Evolutionary conservation across 2,329 filamentous ascomycete genomes (phyloP), one percentile per base, ranked within the genome.

Genomic region (Xylariaceae sp.): DNA sequence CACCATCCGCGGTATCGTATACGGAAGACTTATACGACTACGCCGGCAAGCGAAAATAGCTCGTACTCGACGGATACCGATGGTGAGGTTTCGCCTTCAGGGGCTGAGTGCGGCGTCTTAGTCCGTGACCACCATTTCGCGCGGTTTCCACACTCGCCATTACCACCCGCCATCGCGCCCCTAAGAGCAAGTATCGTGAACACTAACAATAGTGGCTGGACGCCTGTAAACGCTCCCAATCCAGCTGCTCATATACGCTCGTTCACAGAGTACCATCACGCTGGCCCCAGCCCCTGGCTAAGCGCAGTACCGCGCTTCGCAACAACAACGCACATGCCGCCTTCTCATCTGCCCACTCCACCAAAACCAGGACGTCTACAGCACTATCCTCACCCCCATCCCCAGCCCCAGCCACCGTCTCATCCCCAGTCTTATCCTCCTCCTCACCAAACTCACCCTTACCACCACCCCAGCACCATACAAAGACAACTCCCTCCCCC

Each of bases 251-350:
- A 63, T 39, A 62, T 58, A 37, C 64, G 64, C 53, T 44, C 49
- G 34, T 51, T 59, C 5, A 61, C 50, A 15, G 62, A 66, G 44
- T 66, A 71, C 50, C 66, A 68, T 10, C 35, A 63, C 10, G 62
- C 64, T 3, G 66, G 66, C 4, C 70, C 75, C 2, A 77, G 75
- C 58, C 77, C 77, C 3, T 73, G 75, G 66, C 71, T 80, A 6
- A 79, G 75, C 60, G 77, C 77, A 10, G 74, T 80, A 35, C 78
- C 78, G 4, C 72, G 77, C 17, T 74, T 74, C 61, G 67, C 65
- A 17, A 68, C 67, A 2, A 57, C 66, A 2, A 60, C 64, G 7
- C 65, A 67, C 52, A 37, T 65, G 10, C 57, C 53, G 30, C 53
- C 48, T 35, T 30, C 60, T 6, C 49, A 60, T 23, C 35, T 49